Conservation (phyloP, 2,329 filamentous ascomycete genomes). For the Aureobasidium subglaciale region DNA sequence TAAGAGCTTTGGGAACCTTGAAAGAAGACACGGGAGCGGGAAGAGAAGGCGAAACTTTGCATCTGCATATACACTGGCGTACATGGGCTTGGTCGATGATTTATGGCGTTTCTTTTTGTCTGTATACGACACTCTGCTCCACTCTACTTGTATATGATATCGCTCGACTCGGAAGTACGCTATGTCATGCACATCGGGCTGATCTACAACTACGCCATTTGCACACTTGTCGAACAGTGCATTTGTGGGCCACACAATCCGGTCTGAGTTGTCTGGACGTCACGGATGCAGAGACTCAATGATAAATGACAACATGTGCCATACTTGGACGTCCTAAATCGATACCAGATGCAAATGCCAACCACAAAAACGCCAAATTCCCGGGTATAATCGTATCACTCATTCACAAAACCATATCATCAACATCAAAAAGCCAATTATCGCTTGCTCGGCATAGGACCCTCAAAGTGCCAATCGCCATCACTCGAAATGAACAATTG, state of each 20-base stretch:
- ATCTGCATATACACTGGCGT: conserved; percentile 1
- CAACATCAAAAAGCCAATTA: neutral
- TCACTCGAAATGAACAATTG: conserved; percentile 26
- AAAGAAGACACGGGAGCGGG: neutral
- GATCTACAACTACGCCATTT: neutral
- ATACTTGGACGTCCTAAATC: neutral
- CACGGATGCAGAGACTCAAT: neutral
- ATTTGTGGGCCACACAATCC: neutral
- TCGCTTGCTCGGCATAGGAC: conserved; percentile 24
- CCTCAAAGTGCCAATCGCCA: conserved; percentile 32
- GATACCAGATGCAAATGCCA: neutral
- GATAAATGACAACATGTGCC: neutral
- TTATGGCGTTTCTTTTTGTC: neutral
- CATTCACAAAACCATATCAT: neutral
- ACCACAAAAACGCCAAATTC: neutral
- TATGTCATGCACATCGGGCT: neutral
- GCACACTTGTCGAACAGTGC: neutral
- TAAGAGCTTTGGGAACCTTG: neutral
- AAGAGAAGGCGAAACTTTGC: neutral
- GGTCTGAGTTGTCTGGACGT: neutral
- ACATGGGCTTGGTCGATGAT: neutral
- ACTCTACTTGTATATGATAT: conserved; percentile 1
- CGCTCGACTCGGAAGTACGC: neutral
- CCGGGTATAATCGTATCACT: conserved; percentile 10
- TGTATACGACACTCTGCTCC: neutral